Conservation (phyloP, 129 eudicot species). For the Artemisia argyi region DNA sequence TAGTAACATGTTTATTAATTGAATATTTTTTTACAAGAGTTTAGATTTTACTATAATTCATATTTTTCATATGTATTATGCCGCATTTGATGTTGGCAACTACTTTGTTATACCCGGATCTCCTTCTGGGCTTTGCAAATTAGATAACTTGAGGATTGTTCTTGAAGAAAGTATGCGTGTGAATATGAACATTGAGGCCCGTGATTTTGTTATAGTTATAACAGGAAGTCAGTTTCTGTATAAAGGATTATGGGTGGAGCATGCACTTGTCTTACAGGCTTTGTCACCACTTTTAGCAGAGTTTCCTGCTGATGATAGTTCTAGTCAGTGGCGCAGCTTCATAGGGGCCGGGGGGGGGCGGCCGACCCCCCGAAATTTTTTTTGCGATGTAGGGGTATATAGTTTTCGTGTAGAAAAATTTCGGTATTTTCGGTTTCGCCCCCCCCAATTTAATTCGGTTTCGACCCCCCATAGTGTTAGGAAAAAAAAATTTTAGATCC, state of each 20-base stretch:
- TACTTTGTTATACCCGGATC: slow-evolving; percentile 91
- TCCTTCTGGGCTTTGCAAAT: slow-evolving; percentile 64
- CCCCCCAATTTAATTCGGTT: too few relatives aligned
- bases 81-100: slow-evolving; percentile 84
- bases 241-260: slow-evolving; percentile 91
- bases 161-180: slow-evolving; percentile 36
- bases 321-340: too few relatives aligned
- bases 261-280: slow-evolving; percentile 81
- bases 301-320: slow-evolving; percentile 33
- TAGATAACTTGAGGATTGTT: slow-evolving; percentile 35
- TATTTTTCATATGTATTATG: slow-evolving; percentile 67
- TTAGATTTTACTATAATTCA: neutral
- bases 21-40: neutral
- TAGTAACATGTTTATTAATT: neutral
- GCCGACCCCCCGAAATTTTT: too few relatives aligned
- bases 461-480: too few relatives aligned
- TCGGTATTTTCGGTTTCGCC: too few relatives aligned
- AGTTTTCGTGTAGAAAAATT: too few relatives aligned
- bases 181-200: slow-evolving; percentile 42
- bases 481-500: too few relatives aligned
- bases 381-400: too few relatives aligned
- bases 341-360: too few relatives aligned
- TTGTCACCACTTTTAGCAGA: slow-evolving; percentile 56
- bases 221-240: slow-evolving; percentile 73
- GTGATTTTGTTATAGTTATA: slow-evolving; percentile 65